phyloP scores from a whole-genome alignment of 1,284 basidiomycete genomes.

The Pholiota adiposa region DNA sequence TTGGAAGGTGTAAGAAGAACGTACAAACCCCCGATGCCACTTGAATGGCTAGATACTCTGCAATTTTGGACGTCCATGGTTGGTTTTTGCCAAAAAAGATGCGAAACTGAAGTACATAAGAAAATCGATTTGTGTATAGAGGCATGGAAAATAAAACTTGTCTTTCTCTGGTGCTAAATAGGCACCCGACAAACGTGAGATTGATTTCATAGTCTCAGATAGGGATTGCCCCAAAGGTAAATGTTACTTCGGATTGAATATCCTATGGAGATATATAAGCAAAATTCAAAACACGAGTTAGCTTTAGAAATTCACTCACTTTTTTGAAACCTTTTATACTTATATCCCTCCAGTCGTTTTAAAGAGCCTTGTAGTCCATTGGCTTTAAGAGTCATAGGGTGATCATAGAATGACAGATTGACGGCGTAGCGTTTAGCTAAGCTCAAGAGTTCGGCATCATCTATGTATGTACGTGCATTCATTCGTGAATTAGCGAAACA shows the following conservation, averaged over 20 bases:
- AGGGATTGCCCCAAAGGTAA: conserved; percentile 51
- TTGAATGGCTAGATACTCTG: conserved; percentile 56
- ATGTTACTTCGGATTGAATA: conserved; percentile 51
- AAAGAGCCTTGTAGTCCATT: conserved; percentile 60
- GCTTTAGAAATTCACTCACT: no score
- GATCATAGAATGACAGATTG: conserved; percentile 58
- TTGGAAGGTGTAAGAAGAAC: background rate
- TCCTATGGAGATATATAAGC: conserved; percentile 38
- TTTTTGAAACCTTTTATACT: conserved; percentile 17
- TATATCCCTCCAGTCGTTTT: conserved; percentile 34
- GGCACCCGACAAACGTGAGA: conserved; percentile 70
- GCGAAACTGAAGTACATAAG: conserved; percentile 46
- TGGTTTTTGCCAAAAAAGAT: conserved; percentile 51
- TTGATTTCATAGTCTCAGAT: conserved; percentile 54
- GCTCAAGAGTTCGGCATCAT: conserved; percentile 63
- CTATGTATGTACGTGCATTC: conserved; percentile 48
- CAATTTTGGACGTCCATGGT: conserved; percentile 39
- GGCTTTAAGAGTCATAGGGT: conserved; percentile 60
- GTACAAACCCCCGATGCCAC: conserved; percentile 53
- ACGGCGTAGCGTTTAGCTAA: conserved; percentile 64
- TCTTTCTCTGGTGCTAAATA: conserved; percentile 56
- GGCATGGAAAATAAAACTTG: conserved; percentile 39
- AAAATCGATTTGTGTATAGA: conserved; percentile 7
- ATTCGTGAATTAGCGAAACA: background rate
- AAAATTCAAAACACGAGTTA: background rate